phyloP scores from a whole-genome alignment of 352 stramenopile genomes.

The Pythium aphanidermatum region DNA sequence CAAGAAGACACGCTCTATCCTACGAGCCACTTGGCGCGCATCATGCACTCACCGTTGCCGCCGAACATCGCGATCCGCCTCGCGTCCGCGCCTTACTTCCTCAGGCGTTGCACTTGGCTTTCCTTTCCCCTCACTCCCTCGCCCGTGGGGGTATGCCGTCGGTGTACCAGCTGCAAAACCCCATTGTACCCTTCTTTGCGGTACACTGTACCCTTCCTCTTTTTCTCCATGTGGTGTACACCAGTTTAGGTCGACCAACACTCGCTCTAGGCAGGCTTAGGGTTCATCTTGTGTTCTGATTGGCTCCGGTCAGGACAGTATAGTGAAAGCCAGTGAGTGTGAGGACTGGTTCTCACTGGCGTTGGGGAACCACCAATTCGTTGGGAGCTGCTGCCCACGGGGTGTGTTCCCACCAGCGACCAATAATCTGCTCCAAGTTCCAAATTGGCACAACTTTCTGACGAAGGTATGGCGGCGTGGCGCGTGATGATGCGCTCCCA shows the following conservation, averaged over 20 bases:
- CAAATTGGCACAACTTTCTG: conserved; percentile 89
- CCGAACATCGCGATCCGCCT: conserved; percentile 9
- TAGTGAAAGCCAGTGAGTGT: conserved; percentile 56
- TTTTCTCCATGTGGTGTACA: conserved; percentile 8
- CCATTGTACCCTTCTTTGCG: conserved; percentile 7
- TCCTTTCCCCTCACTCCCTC: neutral
- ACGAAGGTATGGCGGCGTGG: conserved; percentile 54
- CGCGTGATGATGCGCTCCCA: conserved; percentile 14
- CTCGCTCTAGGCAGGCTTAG: conserved; percentile 3
- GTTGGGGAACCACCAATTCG: conserved; percentile 83
- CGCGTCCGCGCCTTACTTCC: neutral
- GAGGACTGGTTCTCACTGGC: conserved; percentile 69
- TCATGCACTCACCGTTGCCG: conserved; percentile 16
- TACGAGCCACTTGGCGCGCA: neutral
- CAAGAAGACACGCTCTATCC: neutral
- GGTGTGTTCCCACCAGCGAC: conserved; percentile 14
- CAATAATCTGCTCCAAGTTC: conserved; percentile 67
- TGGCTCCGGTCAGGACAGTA: conserved; percentile 25
- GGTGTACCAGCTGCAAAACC: conserved; percentile 7
- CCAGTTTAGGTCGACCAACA: conserved; percentile 1
- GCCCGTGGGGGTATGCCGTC: neutral
- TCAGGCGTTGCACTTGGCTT: conserved; percentile 5
- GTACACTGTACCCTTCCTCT: conserved; percentile 16
- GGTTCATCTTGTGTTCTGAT: conserved; percentile 25
- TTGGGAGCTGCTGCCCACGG: conserved; percentile 14